A percentile compares a stretch with the other conserved stretches of the same genome.
phyloP scores from a whole-genome alignment of 1,139 yeast species.

The Pichia sp. region DNA sequence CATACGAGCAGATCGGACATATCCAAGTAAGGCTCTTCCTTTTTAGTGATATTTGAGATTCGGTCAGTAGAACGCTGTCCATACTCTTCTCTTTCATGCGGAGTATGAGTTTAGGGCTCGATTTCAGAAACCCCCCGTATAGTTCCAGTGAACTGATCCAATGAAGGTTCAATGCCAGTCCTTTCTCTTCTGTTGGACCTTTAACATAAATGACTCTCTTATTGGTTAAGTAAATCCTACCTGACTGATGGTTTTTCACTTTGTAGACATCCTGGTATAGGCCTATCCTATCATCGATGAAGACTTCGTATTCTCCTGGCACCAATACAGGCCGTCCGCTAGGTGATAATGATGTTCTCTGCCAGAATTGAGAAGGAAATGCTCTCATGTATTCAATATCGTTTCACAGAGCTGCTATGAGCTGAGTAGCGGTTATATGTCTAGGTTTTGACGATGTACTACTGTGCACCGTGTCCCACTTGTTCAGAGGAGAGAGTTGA shows the following conservation, averaged over 20 bases:
- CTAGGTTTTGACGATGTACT: too few relatives aligned
- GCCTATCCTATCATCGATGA: slow-evolving; percentile 53
- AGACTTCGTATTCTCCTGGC: slow-evolving; percentile 35
- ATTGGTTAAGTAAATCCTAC: slow-evolving; percentile 72
- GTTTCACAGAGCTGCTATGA: too few relatives aligned
- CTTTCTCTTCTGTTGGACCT: slow-evolving; percentile 26
- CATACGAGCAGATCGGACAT: slow-evolving; percentile 76
- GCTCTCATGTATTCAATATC: background rate
- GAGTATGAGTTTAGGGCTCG: slow-evolving; percentile 73
- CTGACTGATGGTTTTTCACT: slow-evolving; percentile 58
- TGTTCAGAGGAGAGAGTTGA: too few relatives aligned
- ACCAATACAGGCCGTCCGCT: slow-evolving; percentile 42
- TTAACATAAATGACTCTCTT: slow-evolving; percentile 70
- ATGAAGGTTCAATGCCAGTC: slow-evolving; percentile 45
- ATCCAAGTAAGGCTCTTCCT: slow-evolving; percentile 42
- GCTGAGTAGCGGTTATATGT: too few relatives aligned
- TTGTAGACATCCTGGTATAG: slow-evolving; percentile 66
- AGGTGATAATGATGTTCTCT: slow-evolving; percentile 21
- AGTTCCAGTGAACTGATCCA: slow-evolving; percentile 39
- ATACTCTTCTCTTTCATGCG: slow-evolving; percentile 1
- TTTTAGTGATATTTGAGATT: background rate
- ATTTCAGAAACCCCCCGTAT: slow-evolving; percentile 60
- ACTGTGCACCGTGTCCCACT: too few relatives aligned
- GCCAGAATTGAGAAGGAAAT: background rate
- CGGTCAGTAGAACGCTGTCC: background rate